These are phyloP conservation scores for Sugiyamaella xylanicola DNA, from an alignment of 1,139 yeast genomes.

Conservation along the genomic window DNA sequence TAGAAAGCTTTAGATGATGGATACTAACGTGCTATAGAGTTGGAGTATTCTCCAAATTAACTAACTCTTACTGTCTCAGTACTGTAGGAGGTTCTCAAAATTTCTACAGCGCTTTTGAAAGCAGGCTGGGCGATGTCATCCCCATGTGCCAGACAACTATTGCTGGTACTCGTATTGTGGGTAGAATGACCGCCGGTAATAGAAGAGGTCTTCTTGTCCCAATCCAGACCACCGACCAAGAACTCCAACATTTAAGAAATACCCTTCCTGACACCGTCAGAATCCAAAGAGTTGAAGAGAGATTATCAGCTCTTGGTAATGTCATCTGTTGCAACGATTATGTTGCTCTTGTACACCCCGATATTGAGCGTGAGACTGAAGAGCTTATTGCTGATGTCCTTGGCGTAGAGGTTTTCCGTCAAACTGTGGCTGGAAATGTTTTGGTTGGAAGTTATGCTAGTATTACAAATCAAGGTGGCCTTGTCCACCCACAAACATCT, in stretches of 20 bases:
- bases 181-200: slow-evolving; percentile 98
- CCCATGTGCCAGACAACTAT: slow-evolving; percentile 97
- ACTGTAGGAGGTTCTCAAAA: slow-evolving; percentile 98
- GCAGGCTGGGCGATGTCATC: slow-evolving; percentile 92
- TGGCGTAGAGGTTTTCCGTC: slow-evolving; percentile 99
- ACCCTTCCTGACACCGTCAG: slow-evolving; percentile 95
- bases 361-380: slow-evolving; percentile 98
- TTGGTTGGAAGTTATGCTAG: slow-evolving; percentile 96
- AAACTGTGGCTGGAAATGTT: slow-evolving; percentile 97
- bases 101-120: slow-evolving; percentile 96
- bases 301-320: slow-evolving; percentile 94
- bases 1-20: too few species aligned
- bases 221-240: slow-evolving; percentile 98
- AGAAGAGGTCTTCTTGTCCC: slow-evolving; percentile 97
- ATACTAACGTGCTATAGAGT: slow-evolving; percentile 45
- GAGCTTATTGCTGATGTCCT: slow-evolving; percentile 98
- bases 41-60: slow-evolving; percentile 95
- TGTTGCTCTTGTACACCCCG: slow-evolving; percentile 98
- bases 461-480: slow-evolving; percentile 94
- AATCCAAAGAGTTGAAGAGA: slow-evolving; percentile 97
- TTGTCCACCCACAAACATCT: slow-evolving; percentile 97
- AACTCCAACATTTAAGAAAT: slow-evolving; percentile 95
- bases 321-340: slow-evolving; percentile 99
- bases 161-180: slow-evolving; percentile 97
- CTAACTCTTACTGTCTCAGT: slow-evolving; percentile 94